Evolutionary conservation across 768 basidiomycete genomes (phyloP).

Genomic region (Sporobolomyces pararoseus): DNA sequence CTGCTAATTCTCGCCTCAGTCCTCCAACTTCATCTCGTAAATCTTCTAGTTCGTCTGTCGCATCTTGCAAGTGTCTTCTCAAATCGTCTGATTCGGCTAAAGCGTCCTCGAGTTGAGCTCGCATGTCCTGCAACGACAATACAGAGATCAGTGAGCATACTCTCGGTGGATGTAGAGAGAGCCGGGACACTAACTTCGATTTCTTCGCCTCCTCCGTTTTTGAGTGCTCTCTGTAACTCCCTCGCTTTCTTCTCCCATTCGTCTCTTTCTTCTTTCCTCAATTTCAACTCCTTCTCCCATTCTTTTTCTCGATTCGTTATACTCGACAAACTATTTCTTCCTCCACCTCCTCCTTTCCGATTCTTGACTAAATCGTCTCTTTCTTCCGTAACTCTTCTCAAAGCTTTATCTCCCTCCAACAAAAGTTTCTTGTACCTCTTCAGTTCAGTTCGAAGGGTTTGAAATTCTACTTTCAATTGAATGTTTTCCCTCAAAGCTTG

Average conservation of each 20-base stretch:
- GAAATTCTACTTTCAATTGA: slow-evolving; percentile 54
- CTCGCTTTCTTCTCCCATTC: slow-evolving; percentile 44
- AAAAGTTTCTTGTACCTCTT: slow-evolving; percentile 46
- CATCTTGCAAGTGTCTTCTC: slow-evolving; percentile 24
- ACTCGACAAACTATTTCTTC: slow-evolving; percentile 1
- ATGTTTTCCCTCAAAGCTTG: slow-evolving; percentile 71
- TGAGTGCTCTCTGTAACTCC: slow-evolving; percentile 42
- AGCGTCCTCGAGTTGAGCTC: slow-evolving; percentile 61
- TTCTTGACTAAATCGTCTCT: slow-evolving; percentile 21
- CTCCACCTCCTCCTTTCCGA: neutral
- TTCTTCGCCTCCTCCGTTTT: slow-evolving; percentile 22
- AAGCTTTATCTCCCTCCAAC: slow-evolving; percentile 39
- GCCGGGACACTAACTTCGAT: slow-evolving; percentile 6
- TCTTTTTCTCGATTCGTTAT: neutral
- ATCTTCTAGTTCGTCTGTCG: slow-evolving; percentile 29
- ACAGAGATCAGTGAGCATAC: neutral
- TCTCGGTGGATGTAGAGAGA: neutral
- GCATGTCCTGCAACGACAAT: slow-evolving; percentile 50
- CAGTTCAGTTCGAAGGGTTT: slow-evolving; percentile 43
- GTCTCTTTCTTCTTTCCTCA: slow-evolving; percentile 40
- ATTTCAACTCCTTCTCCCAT: slow-evolving; percentile 20
- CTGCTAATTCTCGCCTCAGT: slow-evolving; percentile 28
- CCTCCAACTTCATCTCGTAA: slow-evolving; percentile 4
- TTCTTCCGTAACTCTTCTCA: slow-evolving; percentile 32
- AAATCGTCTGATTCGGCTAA: slow-evolving; percentile 46